A percentile compares a stretch with the other conserved stretches of the same genome.
These are phyloP conservation scores for Trifolium repens DNA, from an alignment of 306 rosid genomes.

Conservation along the genomic window DNA sequence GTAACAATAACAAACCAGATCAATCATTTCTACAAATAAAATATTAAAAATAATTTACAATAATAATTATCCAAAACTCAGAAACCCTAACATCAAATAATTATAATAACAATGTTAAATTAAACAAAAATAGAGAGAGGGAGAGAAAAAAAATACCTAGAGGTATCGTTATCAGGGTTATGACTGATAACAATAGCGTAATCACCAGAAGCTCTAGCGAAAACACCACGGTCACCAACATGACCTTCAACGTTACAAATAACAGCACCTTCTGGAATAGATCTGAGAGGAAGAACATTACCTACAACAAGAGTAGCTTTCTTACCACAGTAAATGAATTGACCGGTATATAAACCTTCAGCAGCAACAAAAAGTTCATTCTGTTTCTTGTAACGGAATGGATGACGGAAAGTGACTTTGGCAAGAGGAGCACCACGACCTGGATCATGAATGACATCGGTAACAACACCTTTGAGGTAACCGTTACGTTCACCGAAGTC, in stretches of 20 bases:
- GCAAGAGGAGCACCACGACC: conserved; percentile 34
- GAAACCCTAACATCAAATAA: background rate
- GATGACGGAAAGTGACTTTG: conserved; percentile 33
- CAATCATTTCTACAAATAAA: background rate
- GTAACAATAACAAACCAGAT: background rate
- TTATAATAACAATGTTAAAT: background rate
- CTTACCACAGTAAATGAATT: conserved; percentile 20
- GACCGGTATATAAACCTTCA: conserved; percentile 26
- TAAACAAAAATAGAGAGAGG: background rate
- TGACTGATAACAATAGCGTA: conserved; percentile 34
- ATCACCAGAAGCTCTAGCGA: conserved; percentile 28
- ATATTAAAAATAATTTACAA: too few species aligned
- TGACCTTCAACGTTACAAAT: conserved; percentile 30
- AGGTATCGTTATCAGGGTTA: conserved; percentile 26
- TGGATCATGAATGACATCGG: conserved; percentile 33
- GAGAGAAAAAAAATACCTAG: background rate
- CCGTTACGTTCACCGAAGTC: conserved; percentile 34
- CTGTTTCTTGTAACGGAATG: conserved; percentile 32
- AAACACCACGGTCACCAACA: conserved; percentile 34
- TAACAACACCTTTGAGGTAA: conserved; percentile 19
- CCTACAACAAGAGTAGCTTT: conserved; percentile 24
- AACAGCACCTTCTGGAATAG: conserved; percentile 30
- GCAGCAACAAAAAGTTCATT: conserved; percentile 31
- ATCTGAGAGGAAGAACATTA: conserved; percentile 12
- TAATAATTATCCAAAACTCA: background rate